Percentiles rank a stretch among this genome's conserved stretches.
phyloP scores from a whole-genome alignment of 768 basidiomycete species.

The Pleurotus tuoliensis region DNA sequence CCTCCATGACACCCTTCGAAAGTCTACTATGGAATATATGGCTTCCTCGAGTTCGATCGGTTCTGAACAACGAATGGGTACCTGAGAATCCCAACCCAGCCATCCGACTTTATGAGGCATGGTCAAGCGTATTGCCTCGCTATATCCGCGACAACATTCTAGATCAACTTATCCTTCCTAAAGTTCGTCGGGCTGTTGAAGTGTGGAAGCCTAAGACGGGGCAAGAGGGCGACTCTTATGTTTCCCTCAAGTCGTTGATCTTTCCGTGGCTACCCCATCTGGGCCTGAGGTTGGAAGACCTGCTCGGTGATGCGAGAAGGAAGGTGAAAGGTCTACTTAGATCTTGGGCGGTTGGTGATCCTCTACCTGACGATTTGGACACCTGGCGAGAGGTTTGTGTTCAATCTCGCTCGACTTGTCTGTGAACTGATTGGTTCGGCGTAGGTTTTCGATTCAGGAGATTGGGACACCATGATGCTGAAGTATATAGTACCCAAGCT shows the following conservation, averaged over 20 bases:
- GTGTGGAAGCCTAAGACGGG: constrained; percentile 74
- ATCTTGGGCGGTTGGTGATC: constrained; percentile 68
- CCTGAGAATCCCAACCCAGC: constrained; percentile 70
- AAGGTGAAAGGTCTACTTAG: constrained; percentile 80
- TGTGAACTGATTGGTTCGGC: not conserved
- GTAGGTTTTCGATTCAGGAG: constrained; percentile 70
- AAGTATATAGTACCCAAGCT: constrained; percentile 93
- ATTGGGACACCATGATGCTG: constrained; percentile 91
- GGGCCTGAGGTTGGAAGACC: constrained; percentile 74
- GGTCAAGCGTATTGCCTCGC: constrained; percentile 82
- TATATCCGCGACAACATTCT: constrained; percentile 95
- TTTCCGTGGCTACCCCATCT: constrained; percentile 96
- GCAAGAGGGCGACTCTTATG: constrained; percentile 18
- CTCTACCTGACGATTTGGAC: constrained; percentile 67
- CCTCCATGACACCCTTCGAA: constrained; percentile 89
- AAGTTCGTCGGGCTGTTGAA: constrained; percentile 77
- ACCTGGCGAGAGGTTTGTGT: constrained; percentile 78
- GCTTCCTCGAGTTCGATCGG: constrained; percentile 91
- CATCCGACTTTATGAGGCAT: constrained; percentile 80
- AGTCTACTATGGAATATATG: constrained; percentile 92
- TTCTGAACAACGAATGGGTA: constrained; percentile 94
- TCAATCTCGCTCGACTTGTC: not conserved
- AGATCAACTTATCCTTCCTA: constrained; percentile 93
- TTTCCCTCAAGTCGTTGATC: constrained; percentile 72
- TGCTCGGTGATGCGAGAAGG: constrained; percentile 84